These are phyloP conservation scores for Nemania sp. DNA, from an alignment of 2,329 filamentous ascomycete genomes.

Conservation along the genomic window DNA sequence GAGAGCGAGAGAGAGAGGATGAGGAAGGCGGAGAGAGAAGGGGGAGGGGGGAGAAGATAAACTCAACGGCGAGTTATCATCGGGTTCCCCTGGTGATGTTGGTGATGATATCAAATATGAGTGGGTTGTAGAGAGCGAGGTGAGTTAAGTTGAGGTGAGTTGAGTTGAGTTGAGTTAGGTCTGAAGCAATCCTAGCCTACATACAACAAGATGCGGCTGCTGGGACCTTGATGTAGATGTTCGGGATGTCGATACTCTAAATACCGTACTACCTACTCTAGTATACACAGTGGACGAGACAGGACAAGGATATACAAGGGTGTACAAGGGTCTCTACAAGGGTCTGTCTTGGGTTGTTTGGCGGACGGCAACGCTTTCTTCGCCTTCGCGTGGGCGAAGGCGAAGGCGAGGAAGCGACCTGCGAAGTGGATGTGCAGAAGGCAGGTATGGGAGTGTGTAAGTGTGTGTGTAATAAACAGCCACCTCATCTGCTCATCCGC, in stretches of 20 bases:
- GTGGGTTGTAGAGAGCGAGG: conserved; percentile 20
- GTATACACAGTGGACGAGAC: background rate
- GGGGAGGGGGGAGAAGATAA: conserved; percentile 13
- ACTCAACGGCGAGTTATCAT: conserved; percentile 29
- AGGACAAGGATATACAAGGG: too few species aligned
- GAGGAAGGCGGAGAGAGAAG: conserved; percentile 8
- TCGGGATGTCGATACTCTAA: conserved; percentile 39
- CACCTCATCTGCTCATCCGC: conserved; percentile 26
- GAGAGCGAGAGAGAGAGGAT: conserved; percentile 14
- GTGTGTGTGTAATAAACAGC: conserved; percentile 33
- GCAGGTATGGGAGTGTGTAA: background rate
- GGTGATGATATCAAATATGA: conserved; percentile 15
- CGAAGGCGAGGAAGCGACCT: too few species aligned
- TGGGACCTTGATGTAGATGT: conserved; percentile 36
- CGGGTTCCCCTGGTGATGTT: conserved; percentile 14
- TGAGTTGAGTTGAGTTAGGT: conserved; percentile 21
- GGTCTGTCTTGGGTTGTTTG: conserved; percentile 41
- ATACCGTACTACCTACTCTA: conserved; percentile 5
- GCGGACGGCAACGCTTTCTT: conserved; percentile 36
- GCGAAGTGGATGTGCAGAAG: background rate
- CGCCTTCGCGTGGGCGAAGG: conserved; percentile 19
- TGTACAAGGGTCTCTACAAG: conserved; percentile 19
- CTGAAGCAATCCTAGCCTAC: conserved; percentile 20
- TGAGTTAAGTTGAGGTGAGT: conserved; percentile 22
- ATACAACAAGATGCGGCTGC: conserved; percentile 28